Evolutionary conservation across 805 yeast genomes (phyloP), one percentile per base, ranked within the genome.

Genomic region (Spencermartinsiella europaea): DNA sequence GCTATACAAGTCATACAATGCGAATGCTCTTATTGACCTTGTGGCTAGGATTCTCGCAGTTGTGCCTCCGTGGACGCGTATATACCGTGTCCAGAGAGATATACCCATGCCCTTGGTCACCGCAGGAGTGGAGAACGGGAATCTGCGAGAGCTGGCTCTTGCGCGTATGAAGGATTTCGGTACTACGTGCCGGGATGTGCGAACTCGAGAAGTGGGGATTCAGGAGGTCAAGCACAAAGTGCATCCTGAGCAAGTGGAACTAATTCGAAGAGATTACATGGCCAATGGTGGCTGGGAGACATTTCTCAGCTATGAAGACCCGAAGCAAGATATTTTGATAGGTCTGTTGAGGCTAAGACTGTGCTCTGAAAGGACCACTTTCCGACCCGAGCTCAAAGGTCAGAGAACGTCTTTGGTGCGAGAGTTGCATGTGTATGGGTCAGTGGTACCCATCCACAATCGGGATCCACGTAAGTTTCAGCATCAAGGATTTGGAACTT

Each of bases 221-320:
- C 98, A 93, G 66, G 99, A 93, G 62, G 98, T 93, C 2, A 99
- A 93, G 65, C 95, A 90, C 64, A 89, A 89, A 64, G 95, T 93
- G 20, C 85, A 85, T 39, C 99, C 99, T 0, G 98, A 93, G 62
- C 98, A 93, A 66, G 96, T 93, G 15, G 99, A 93, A 67, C 71
- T 93, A 46, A 85, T 93, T 45, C 79, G 99, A 64, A 79, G 99
- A 63, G 99, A 93, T 64, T 93, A 93, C 68, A 84, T 85, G 56
- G 99, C 99, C 37, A 93, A 93, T 61, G 98, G 95, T 20, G 97
- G 97, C 17, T 93, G 98, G 98, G 98, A 93, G 69, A 93, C 99
- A 0, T 93, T 93, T 65, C 69, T 93, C 51, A 81, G 95, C 14
- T 93, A 93, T 65, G 99, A 93, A 66, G 99, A 93, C 67, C 98